These are phyloP conservation scores for Eustoma russellianum DNA, from an alignment of 257 asterid species.

Conservation along the genomic window DNA sequence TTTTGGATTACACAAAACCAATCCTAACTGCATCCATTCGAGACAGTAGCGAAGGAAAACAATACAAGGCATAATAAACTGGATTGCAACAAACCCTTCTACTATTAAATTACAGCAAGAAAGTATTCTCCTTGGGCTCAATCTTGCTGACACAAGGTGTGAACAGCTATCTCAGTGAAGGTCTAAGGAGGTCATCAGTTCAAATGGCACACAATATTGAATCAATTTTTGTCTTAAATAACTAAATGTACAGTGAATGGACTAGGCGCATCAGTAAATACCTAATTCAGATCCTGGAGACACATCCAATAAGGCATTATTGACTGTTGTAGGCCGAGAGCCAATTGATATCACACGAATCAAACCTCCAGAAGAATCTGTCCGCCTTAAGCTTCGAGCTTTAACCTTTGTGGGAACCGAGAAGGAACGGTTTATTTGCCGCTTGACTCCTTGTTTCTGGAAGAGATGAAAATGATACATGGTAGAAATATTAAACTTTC, in stretches of 20 bases:
- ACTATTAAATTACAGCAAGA: no score
- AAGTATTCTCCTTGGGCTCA: no score
- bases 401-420: conserved; percentile 85
- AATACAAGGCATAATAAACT: no score
- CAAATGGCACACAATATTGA: background rate
- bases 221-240: background rate
- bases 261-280: conserved; percentile 4
- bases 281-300: conserved; percentile 47
- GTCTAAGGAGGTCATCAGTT: background rate
- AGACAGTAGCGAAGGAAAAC: no score
- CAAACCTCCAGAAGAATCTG: conserved; percentile 66
- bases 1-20: no score
- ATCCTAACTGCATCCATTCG: no score
- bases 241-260: background rate
- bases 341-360: conserved; percentile 69
- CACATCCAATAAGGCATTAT: conserved; percentile 39
- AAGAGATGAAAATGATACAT: background rate
- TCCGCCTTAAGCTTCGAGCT: conserved; percentile 58
- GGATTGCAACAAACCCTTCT: no score
- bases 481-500: conserved; percentile 12
- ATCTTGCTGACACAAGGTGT: no score
- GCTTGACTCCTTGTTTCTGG: conserved; percentile 50
- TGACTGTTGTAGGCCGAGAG: conserved; percentile 33
- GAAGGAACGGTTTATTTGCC: conserved; percentile 59
- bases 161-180: no score